phyloP scores from a whole-genome alignment of 1,284 basidiomycete species.

The Paramarasmius palmivorus region DNA sequence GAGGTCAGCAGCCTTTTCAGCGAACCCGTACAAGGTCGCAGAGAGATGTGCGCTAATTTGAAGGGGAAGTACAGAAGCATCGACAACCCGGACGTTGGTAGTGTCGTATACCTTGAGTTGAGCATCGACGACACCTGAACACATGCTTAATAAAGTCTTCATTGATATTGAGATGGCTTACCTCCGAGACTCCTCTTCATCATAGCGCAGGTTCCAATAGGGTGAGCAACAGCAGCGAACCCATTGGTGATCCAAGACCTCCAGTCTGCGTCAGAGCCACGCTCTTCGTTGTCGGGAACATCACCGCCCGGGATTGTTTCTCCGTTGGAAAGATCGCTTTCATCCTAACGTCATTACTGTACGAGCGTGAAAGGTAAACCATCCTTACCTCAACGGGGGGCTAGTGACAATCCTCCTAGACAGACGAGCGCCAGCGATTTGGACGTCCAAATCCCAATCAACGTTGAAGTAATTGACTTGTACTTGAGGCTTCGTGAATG shows the following conservation, averaged over 20 bases:
- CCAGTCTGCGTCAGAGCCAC: constrained; percentile 46
- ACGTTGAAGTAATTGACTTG: constrained; percentile 51
- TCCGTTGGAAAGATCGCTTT: constrained; percentile 27
- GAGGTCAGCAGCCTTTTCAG: constrained; percentile 50
- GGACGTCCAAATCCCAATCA: constrained; percentile 48
- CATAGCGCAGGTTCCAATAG: constrained; percentile 64
- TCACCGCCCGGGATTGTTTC: constrained; percentile 39
- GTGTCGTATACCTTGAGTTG: constrained; percentile 50
- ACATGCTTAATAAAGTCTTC: neutral
- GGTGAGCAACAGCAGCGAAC: constrained; percentile 51
- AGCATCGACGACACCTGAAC: constrained; percentile 40
- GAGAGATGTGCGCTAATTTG: constrained; percentile 44
- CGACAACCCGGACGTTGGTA: constrained; percentile 51
- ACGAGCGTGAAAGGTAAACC: constrained; percentile 4
- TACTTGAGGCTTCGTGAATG: constrained; percentile 45
- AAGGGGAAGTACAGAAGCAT: constrained; percentile 45
- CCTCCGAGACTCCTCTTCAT: constrained; percentile 59
- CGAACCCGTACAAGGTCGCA: constrained; percentile 44
- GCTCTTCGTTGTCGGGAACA: constrained; percentile 42
- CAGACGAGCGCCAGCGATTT: constrained; percentile 47
- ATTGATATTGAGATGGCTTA: constrained; percentile 23
- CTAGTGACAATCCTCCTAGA: constrained; percentile 44
- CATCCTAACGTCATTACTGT: neutral
- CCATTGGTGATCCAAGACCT: constrained; percentile 41
- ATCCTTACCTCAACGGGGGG: constrained; percentile 36